Conservation (phyloP, 768 basidiomycete genomes). For the Trametes cubensis region DNA sequence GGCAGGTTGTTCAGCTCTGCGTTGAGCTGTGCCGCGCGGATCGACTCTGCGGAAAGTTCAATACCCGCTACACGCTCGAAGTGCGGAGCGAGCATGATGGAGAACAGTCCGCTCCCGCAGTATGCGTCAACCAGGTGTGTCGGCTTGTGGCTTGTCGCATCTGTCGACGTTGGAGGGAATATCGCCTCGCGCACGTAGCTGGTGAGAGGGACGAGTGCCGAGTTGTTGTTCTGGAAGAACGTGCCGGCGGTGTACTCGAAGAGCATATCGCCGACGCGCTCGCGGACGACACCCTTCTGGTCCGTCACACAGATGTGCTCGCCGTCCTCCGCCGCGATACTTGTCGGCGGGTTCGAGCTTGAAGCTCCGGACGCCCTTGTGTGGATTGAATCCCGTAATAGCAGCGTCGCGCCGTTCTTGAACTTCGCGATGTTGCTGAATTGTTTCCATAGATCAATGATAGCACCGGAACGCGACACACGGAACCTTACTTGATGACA, state of each 20-base stretch:
- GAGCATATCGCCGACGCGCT: slow-evolving; percentile 75
- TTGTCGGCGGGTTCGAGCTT: background rate
- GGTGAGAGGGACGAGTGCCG: slow-evolving; percentile 83
- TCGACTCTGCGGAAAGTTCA: slow-evolving; percentile 77
- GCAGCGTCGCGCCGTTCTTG: slow-evolving; percentile 85
- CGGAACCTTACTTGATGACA: slow-evolving; percentile 63
- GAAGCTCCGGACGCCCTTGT: background rate
- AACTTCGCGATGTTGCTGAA: slow-evolving; percentile 76
- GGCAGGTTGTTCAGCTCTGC: slow-evolving; percentile 65
- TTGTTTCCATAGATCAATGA: slow-evolving; percentile 10
- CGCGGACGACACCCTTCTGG: slow-evolving; percentile 79
- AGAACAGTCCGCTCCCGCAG: slow-evolving; percentile 88
- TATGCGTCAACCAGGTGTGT: slow-evolving; percentile 96
- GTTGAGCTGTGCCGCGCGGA: slow-evolving; percentile 68
- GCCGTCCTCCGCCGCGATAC: slow-evolving; percentile 31
- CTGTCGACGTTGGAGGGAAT: slow-evolving; percentile 38
- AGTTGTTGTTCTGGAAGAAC: slow-evolving; percentile 99
- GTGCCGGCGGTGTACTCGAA: slow-evolving; percentile 88
- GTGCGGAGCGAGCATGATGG: slow-evolving; percentile 74
- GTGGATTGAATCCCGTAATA: slow-evolving; percentile 81
- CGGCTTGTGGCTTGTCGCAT: slow-evolving; percentile 34
- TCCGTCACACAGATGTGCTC: slow-evolving; percentile 82
- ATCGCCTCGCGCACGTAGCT: slow-evolving; percentile 79
- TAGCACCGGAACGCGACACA: background rate
- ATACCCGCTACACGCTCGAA: slow-evolving; percentile 86